phyloP scores from a whole-genome alignment of 805 yeast species.

The Hanseniaspora meyeri region DNA sequence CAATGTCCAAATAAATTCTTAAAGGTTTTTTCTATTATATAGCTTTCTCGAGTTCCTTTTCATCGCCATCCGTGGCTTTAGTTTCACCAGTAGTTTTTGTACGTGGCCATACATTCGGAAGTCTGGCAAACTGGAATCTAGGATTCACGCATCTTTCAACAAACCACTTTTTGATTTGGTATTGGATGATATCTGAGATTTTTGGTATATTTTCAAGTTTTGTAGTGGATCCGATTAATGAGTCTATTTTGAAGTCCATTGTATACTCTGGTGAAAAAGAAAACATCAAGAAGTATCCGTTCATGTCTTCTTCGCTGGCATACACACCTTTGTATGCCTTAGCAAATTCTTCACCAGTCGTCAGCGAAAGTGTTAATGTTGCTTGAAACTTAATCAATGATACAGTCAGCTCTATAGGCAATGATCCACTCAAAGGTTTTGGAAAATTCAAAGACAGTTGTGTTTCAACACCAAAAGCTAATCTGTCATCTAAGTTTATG shows the following conservation, averaged over 20 bases:
- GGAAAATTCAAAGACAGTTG: conserved; percentile 70
- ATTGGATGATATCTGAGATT: conserved; percentile 71
- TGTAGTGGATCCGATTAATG: conserved; percentile 84
- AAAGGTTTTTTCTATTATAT: neutral
- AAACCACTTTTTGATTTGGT: conserved; percentile 74
- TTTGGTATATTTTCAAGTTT: conserved; percentile 89
- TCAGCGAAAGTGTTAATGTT: conserved; percentile 64
- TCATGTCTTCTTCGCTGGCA: conserved; percentile 5
- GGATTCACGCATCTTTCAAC: conserved; percentile 91
- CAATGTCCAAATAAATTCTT: conserved; percentile 9
- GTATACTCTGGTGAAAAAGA: conserved; percentile 87
- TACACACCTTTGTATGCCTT: conserved; percentile 21
- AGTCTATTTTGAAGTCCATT: conserved; percentile 75
- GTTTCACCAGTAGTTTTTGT: conserved; percentile 41
- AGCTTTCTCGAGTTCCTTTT: neutral
- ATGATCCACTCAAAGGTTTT: conserved; percentile 65
- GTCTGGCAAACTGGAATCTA: conserved; percentile 66
- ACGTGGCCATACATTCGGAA: conserved; percentile 84
- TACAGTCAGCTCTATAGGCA: conserved; percentile 75
- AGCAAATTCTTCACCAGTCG: conserved; percentile 28
- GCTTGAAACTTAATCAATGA: conserved; percentile 87
- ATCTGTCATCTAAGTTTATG: conserved; percentile 75
- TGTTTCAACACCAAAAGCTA: conserved; percentile 78
- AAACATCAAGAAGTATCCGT: conserved; percentile 69
- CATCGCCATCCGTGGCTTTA: conserved; percentile 17